Percentiles rank a stretch among this genome's conserved stretches.
Conservation (phyloP, 441 rosid species). For the Adansonia rubrostipa region DNA sequence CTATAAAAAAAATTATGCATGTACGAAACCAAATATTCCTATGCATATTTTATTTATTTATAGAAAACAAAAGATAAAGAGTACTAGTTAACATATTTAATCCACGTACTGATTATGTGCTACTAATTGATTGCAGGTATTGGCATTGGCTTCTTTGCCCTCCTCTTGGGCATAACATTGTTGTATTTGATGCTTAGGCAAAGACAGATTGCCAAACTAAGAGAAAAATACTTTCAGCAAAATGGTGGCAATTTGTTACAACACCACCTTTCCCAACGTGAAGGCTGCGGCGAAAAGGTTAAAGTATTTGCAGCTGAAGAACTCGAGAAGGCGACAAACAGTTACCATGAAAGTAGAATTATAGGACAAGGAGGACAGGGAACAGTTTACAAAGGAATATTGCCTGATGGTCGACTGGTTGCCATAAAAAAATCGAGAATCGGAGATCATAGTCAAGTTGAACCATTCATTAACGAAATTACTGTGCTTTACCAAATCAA, state of each 20-base stretch:
- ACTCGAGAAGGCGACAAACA: not conserved
- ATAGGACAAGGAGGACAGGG: not conserved
- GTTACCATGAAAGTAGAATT: not conserved
- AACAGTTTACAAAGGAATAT: not conserved
- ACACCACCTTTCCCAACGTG: not conserved
- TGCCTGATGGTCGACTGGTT: not conserved
- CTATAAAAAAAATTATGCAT: no score
- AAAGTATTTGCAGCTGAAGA: not conserved
- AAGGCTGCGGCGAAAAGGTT: not conserved
- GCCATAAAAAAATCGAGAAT: not conserved
- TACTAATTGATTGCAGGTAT: not conserved
- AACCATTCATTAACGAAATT: not conserved
- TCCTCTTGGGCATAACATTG: not conserved
- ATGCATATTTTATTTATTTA: no score
- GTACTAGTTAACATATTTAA: no score
- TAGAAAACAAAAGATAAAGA: no score
- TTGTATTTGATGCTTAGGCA: not conserved
- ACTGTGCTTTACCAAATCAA: not conserved
- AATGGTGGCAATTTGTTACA: not conserved
- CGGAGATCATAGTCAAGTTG: not conserved
- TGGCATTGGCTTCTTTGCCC: not conserved
- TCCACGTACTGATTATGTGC: no score
- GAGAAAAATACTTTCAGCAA: not conserved
- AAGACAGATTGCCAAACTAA: not conserved
- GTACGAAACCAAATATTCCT: no score